Base-by-base conservation (phyloP, 2,329 filamentous ascomycete genomes). In the Aphanoascus verrucosus region DNA sequence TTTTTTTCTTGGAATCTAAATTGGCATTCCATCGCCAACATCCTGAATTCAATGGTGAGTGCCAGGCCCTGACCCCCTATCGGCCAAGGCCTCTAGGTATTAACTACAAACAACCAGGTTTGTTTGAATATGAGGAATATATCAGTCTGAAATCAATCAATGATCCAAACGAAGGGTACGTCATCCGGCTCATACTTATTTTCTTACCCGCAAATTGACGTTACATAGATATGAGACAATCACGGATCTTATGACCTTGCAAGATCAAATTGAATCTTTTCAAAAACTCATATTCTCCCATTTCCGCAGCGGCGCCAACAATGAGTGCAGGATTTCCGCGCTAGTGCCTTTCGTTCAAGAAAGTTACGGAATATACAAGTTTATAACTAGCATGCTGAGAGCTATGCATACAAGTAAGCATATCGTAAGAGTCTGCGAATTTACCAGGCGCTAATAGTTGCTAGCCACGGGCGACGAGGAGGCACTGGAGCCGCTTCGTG, bases 331-430 rank as follows among this genome's bases (percentile, higher is more conserved):
- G 57, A 98, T 98, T 64, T 94, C 91, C 12, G 88, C 93, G 1
- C 74, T 98, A 51, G 90, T 97, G 19, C 88, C 90, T 1, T 75
- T 98, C 42, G 93, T 98, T 2, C 88, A 95, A 67, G 93, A 98
- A 74, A 97, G 89, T 68, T 98, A 97, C 70, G 93, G 93, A 46
- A 97, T 98, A 62, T 98, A 98, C 77, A 97, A 97, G 72, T 98
- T 98, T 69, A 90, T 96, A 60, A 98, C 93, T 0, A 98, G 93
- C 84, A 98, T 98, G 93, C 73, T 98, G 57, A 82, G 93, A 53
- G 93, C 93, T 14, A 96, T 98, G 90, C 91, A 98, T 68, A 91
- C 87, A 2, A 89, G 86, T 90, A 75, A 66, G 84, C 73, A 42
- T 48, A 32, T 8, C 14, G 15, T 49, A 14, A 50, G 58, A 46